phyloP scores from a whole-genome alignment of 2,329 filamentous ascomycete species.

The Graphilbum sp. region DNA sequence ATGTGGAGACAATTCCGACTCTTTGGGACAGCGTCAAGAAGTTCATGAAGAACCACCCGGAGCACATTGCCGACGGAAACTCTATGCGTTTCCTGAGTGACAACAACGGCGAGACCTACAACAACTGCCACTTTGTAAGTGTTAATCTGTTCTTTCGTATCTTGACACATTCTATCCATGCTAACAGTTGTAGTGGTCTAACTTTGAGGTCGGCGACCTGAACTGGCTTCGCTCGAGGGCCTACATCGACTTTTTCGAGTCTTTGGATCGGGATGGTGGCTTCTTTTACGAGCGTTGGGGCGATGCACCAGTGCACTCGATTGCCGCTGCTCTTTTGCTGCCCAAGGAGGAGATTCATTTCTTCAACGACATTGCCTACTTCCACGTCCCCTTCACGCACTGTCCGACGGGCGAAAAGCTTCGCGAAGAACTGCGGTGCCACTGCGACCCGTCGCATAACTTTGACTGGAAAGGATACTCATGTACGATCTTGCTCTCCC shows the following conservation, averaged over 20 bases:
- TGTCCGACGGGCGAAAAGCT: conserved; percentile 84
- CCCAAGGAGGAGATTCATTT: conserved; percentile 94
- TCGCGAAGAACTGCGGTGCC: conserved; percentile 71
- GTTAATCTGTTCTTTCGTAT: background rate
- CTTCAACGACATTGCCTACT: conserved; percentile 98
- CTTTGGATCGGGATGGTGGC: conserved; percentile 76
- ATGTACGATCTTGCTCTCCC: conserved; percentile 45
- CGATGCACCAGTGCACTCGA: conserved; percentile 95
- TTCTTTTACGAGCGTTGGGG: conserved; percentile 99
- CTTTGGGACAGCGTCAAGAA: conserved; percentile 92
- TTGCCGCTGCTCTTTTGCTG: conserved; percentile 72
- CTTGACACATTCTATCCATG: background rate
- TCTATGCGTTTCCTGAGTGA: conserved; percentile 84
- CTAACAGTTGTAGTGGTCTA: conserved; percentile 61
- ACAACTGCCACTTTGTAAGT: conserved; percentile 90
- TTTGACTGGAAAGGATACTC: conserved; percentile 99
- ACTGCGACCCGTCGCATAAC: conserved; percentile 91
- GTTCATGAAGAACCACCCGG: conserved; percentile 79
- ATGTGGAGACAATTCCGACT: conserved; percentile 87
- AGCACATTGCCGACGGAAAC: conserved; percentile 74
- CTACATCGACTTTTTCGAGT: conserved; percentile 82
- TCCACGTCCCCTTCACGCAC: conserved; percentile 94
- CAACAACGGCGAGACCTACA: conserved; percentile 82
- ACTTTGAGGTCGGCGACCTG: conserved; percentile 92
- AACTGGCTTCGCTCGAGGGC: conserved; percentile 82